A percentile compares a stretch with the other conserved stretches of the same genome.
Evolutionary conservation across 2,329 filamentous ascomycete species (phyloP).

Genomic region (Penicillium sp.): DNA sequence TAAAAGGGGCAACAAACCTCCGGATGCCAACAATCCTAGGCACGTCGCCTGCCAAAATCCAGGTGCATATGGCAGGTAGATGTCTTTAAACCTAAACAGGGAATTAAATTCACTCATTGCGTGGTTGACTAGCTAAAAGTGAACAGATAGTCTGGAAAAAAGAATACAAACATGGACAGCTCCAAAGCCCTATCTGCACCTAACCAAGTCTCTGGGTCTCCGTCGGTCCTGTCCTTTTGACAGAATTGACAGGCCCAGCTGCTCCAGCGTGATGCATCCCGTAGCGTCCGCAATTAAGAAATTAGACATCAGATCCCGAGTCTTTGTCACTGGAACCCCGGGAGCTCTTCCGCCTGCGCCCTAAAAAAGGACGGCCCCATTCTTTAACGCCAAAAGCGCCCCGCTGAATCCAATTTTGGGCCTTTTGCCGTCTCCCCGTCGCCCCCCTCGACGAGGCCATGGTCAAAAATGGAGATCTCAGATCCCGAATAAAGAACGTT

Average conservation of each 20-base stretch:
- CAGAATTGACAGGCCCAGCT: constrained; percentile 4
- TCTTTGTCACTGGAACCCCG: constrained; percentile 18
- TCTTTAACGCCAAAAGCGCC: neutral
- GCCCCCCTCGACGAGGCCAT: neutral
- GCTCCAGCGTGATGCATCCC: no score
- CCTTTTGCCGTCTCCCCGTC: neutral
- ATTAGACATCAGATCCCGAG: constrained; percentile 13
- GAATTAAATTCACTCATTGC: neutral
- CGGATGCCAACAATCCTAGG: neutral
- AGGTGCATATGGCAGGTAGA: neutral
- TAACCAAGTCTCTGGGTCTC: constrained; percentile 6
- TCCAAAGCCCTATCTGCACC: constrained; percentile 6
- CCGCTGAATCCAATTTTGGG: constrained; percentile 3
- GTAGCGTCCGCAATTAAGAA: neutral
- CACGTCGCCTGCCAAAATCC: neutral
- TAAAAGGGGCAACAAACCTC: neutral
- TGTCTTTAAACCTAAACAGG: neutral
- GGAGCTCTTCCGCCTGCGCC: constrained; percentile 11
- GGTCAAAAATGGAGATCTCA: constrained; percentile 8
- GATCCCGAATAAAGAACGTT: constrained; percentile 5
- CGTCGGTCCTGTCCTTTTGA: constrained; percentile 2
- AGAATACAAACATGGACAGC: neutral
- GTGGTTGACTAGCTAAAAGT: neutral
- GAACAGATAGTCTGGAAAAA: neutral
- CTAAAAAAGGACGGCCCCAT: neutral